These are phyloP conservation scores for Funneliformis geosporum DNA, from an alignment of 192 early-diverging fungal species.

Conservation along the genomic window DNA sequence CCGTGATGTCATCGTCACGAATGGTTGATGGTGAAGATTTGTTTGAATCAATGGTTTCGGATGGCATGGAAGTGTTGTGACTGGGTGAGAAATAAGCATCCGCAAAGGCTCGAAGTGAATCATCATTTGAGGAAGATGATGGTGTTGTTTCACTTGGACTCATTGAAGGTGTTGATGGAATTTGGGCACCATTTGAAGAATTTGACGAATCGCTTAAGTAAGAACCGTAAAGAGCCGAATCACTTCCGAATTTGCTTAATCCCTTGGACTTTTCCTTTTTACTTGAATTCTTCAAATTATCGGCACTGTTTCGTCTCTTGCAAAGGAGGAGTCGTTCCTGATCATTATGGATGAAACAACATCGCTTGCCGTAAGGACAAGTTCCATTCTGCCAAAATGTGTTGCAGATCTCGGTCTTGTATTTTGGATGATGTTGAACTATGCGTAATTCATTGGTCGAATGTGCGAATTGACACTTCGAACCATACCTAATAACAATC, in stretches of 20 bases:
- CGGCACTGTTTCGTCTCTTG: conserved; percentile 12
- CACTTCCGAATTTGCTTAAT: conserved; percentile 19
- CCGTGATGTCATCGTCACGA: neutral
- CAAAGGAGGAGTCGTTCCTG: conserved; percentile 38
- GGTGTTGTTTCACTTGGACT: neutral
- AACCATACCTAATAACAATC: conserved; percentile 69
- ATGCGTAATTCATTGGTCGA: conserved; percentile 72
- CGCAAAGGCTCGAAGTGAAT: conserved; percentile 18
- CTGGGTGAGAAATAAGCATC: conserved; percentile 29
- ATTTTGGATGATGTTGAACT: conserved; percentile 86
- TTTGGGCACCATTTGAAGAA: neutral
- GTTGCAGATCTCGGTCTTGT: conserved; percentile 94
- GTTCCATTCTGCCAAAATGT: conserved; percentile 86
- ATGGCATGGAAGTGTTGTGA: no score
- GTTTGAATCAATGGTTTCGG: neutral
- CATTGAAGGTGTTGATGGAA: neutral
- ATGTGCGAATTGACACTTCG: conserved; percentile 96
- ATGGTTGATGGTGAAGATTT: neutral
- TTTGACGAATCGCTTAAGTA: neutral
- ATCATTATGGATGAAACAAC: conserved; percentile 87
- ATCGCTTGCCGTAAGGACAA: conserved; percentile 93
- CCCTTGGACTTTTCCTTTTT: conserved; percentile 1
- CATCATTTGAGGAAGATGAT: neutral
- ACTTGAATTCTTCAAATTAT: neutral
- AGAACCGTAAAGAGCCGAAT: conserved; percentile 12